Conservation (phyloP, 2,329 filamentous ascomycete genomes). For the Colletotrichum cuscutae region DNA sequence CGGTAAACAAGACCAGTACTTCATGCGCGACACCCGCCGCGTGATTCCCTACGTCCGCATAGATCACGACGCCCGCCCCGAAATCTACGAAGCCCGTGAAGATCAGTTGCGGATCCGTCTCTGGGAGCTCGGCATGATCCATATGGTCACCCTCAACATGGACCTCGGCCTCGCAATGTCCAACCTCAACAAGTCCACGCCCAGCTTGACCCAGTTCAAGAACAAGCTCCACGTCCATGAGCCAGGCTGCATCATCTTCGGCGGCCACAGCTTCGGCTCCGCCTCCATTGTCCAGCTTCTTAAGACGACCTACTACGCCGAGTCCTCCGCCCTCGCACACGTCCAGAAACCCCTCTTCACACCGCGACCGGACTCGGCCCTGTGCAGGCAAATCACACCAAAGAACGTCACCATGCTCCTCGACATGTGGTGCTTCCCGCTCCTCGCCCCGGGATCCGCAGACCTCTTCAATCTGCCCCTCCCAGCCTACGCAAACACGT, state of each 20-base stretch:
- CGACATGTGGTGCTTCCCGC: conserved; percentile 84
- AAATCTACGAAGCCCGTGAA: conserved; percentile 75
- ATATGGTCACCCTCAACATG: conserved; percentile 74
- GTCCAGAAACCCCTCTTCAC: conserved; percentile 70
- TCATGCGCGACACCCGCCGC: conserved; percentile 45
- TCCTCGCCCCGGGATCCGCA: conserved; percentile 70
- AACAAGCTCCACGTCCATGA: conserved; percentile 73
- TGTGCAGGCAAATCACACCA: conserved; percentile 75
- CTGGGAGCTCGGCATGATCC: conserved; percentile 80
- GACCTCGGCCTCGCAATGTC: conserved; percentile 63
- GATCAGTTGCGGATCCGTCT: conserved; percentile 78
- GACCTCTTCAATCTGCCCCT: conserved; percentile 79
- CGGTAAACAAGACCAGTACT: conserved; percentile 53
- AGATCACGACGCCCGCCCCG: conserved; percentile 71
- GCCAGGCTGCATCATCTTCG: conserved; percentile 79
- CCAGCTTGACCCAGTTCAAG: conserved; percentile 67
- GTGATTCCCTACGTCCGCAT: conserved; percentile 61
- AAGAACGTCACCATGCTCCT: conserved; percentile 74
- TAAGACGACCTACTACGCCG: conserved; percentile 80
- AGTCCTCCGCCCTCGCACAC: conserved; percentile 53
- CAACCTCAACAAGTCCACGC: conserved; percentile 64
- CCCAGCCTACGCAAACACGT: conserved; percentile 69
- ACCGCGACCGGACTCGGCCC: conserved; percentile 63
- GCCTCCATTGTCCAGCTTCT: conserved; percentile 80
- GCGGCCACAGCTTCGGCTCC: conserved; percentile 85